Base-by-base conservation (phyloP, 768 basidiomycete species). In the Filobasidium floriforme region DNA sequence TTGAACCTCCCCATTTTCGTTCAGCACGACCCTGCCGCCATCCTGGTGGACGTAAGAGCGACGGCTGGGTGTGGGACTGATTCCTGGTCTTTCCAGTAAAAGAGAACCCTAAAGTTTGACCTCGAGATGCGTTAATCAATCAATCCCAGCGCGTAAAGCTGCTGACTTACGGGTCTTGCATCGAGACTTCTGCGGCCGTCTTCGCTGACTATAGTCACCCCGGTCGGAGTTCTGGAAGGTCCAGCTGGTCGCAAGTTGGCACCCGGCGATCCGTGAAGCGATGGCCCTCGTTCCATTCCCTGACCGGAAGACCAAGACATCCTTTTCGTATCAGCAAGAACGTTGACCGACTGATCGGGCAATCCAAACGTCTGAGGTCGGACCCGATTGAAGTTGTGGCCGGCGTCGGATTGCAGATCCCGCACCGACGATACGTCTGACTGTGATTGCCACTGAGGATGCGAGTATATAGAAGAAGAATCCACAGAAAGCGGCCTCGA, bases 381-480 rank as follows among this genome's bases (percentile, higher is more conserved):
- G 59, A 24, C n/a, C 59, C 64, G 32, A 12, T 26, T 14, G 64
- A 51, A 19, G 41, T 43, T 19, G 44, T 41, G 29, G 22, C 59
- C 44, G 24, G 51, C 32, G 57, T 68, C 67, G 1, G 63, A 60
- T 0, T 59, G 60, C 14, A 40, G 28, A 29, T 63, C 67, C 37
- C 54, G 41, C 24, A 60, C 18, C 0, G 67, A 62, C n/a, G 67
- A 68, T 1, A 62, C 51, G 40, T 68, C 67, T 43, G 60, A 61
- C 52, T 61, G 63, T 1, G 62, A 68, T 41, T 61, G 67, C 18
- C 60, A 24, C 24, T 57, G 54, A 6, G 54, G 18, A n/a, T 52
- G 60, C 7, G 67, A 68, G 41, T 68, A 68, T 11, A 65, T 49
- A 12, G 63, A 65, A 0, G 63, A 65, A 59, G 67, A 64, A 49